Percentiles rank a stretch among this genome's conserved stretches.
phyloP scores from a whole-genome alignment of 2,329 filamentous ascomycete genomes.

The Aspergillus arachidicola region DNA sequence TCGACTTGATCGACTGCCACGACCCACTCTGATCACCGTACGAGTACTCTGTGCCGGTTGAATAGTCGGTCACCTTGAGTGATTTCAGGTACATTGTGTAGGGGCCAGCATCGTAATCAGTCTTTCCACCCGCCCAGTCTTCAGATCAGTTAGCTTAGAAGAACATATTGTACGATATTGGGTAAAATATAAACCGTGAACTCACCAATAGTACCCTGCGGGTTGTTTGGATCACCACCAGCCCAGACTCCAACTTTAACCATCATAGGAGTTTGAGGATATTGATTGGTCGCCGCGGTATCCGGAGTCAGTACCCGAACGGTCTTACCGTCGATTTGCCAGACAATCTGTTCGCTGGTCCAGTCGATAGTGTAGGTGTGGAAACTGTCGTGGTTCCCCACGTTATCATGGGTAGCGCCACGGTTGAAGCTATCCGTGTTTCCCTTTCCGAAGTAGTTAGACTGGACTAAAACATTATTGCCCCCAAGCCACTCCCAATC shows the following conservation, averaged over 20 bases:
- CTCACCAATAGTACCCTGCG: constrained; percentile 72
- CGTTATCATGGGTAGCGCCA: constrained; percentile 73
- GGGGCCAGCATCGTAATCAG: constrained; percentile 80
- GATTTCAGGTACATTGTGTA: constrained; percentile 83
- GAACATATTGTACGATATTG: not conserved
- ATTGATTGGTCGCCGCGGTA: constrained; percentile 71
- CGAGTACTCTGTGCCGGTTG: constrained; percentile 80
- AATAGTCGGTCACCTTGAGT: constrained; percentile 83
- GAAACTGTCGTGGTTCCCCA: constrained; percentile 71
- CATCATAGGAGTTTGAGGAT: constrained; percentile 94
- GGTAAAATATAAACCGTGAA: constrained; percentile 6
- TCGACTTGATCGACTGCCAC: constrained; percentile 79
- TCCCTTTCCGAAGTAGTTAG: constrained; percentile 96
- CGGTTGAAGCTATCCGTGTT: constrained; percentile 83
- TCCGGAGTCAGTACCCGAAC: constrained; percentile 73
- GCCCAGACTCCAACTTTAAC: constrained; percentile 91
- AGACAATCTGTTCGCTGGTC: constrained; percentile 82
- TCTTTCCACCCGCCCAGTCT: constrained; percentile 83
- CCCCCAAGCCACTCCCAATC: constrained; percentile 96
- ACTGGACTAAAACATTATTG: constrained; percentile 77
- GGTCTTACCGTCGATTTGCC: constrained; percentile 77
- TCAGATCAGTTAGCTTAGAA: constrained; percentile 16
- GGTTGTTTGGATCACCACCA: constrained; percentile 81
- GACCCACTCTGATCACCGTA: constrained; percentile 78
- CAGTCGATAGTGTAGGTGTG: constrained; percentile 92